Evolutionary conservation across 306 rosid species (phyloP).

Genomic region (Sechiopsis laciniata): DNA sequence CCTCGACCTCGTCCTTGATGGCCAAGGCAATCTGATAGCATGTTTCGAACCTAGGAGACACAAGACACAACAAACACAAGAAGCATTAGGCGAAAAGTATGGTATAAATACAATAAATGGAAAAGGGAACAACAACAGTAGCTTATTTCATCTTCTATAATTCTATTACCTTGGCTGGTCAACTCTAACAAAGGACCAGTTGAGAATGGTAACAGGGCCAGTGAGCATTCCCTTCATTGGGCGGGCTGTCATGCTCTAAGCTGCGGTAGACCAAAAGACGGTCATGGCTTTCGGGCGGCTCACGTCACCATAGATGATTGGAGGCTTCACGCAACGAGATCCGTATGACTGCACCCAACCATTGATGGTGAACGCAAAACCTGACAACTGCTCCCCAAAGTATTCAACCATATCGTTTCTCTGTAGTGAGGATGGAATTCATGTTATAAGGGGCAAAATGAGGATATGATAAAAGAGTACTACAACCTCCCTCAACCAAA

Average conservation of each 20-base stretch:
- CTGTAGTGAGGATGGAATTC: constrained; percentile 30
- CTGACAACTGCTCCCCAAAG: constrained; percentile 84
- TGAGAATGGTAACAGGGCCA: constrained; percentile 79
- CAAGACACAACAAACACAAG: not conserved
- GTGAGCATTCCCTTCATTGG: constrained; percentile 96
- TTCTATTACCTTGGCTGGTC: constrained; percentile 66
- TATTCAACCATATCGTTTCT: constrained; percentile 95
- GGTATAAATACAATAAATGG: no score
- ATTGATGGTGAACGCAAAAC: constrained; percentile 79
- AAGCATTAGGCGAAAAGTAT: constrained; percentile 1
- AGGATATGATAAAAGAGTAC: not conserved
- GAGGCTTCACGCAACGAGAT: constrained; percentile 83
- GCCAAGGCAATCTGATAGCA: constrained; percentile 92
- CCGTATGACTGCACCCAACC: constrained; percentile 95
- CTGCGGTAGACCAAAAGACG: constrained; percentile 81
- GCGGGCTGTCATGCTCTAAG: constrained; percentile 72
- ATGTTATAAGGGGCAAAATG: constrained; percentile 26
- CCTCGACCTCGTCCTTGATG: constrained; percentile 83
- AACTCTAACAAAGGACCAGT: constrained; percentile 88
- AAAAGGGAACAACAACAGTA: not conserved
- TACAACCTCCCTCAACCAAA: not conserved
- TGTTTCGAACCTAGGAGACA: constrained; percentile 51
- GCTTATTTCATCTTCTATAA: not conserved
- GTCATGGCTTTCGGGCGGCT: constrained; percentile 91
- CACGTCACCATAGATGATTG: constrained; percentile 83